These are phyloP conservation scores for Dendryphion nanum DNA, from an alignment of 2,329 filamentous ascomycete genomes.

Conservation along the genomic window DNA sequence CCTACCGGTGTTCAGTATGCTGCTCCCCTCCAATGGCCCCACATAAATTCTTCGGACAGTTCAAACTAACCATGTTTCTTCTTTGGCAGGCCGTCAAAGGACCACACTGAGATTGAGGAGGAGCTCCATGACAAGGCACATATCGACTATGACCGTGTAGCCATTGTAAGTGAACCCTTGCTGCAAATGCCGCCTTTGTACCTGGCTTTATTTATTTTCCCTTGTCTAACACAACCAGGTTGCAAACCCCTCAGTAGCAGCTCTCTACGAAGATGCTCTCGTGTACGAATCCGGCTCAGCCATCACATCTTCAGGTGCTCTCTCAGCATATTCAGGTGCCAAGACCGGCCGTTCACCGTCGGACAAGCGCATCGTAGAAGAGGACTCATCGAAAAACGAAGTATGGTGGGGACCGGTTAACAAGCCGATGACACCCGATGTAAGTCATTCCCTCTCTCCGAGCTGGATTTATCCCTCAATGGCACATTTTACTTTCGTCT, in stretches of 20 bases:
- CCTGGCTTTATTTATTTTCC: slow-evolving; percentile 1
- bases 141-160: slow-evolving; percentile 98
- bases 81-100: slow-evolving; percentile 66
- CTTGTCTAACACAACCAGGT: slow-evolving; percentile 45
- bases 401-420: slow-evolving; percentile 99
- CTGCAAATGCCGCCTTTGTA: neutral
- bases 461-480: slow-evolving; percentile 12
- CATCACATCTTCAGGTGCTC: slow-evolving; percentile 90
- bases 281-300: slow-evolving; percentile 97
- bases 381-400: slow-evolving; percentile 82
- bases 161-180: slow-evolving; percentile 68
- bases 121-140: slow-evolving; percentile 96
- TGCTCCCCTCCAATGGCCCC: slow-evolving; percentile 7
- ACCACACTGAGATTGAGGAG: slow-evolving; percentile 97
- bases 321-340: slow-evolving; percentile 95
- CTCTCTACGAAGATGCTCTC: slow-evolving; percentile 97
- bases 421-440: slow-evolving; percentile 96
- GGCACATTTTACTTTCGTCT: slow-evolving; percentile 7
- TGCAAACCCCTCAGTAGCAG: slow-evolving; percentile 91
- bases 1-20: slow-evolving; percentile 86
- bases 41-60: slow-evolving; percentile 4
- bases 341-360: slow-evolving; percentile 97
- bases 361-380: slow-evolving; percentile 97
- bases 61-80: too few relatives aligned
- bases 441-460: slow-evolving; percentile 52